Evolutionary conservation across 2,329 filamentous ascomycete species (phyloP).

Genomic region (Beauveria rudraprayagi): DNA sequence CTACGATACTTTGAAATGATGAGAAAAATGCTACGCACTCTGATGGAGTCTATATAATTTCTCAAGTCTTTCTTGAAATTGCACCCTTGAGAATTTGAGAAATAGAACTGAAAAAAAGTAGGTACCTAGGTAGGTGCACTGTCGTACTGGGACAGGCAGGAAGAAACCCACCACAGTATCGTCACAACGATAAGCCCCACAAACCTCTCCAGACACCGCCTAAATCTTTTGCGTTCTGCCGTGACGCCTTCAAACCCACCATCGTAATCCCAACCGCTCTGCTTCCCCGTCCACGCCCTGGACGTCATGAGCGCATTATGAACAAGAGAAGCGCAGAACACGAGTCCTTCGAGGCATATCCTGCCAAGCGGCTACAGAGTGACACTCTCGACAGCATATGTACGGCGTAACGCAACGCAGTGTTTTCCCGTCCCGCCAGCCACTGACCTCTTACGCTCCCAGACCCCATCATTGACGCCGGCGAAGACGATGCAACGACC

Average conservation of each 20-base stretch:
- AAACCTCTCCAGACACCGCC: constrained; percentile 27
- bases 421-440: background rate
- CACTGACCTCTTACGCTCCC: constrained; percentile 11
- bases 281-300: background rate
- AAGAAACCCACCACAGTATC: constrained; percentile 9
- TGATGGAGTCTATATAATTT: no score
- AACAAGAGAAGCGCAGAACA: constrained; percentile 24
- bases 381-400: constrained; percentile 17
- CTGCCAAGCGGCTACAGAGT: constrained; percentile 20
- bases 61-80: no score
- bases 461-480: constrained; percentile 22
- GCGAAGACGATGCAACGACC: constrained; percentile 26
- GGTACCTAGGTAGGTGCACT: no score
- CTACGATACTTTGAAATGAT: no score
- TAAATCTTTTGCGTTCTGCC: constrained; percentile 27
- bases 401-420: constrained; percentile 11
- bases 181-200: constrained; percentile 17
- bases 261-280: constrained; percentile 9
- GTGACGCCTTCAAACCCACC: background rate
- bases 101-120: no score
- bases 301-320: constrained; percentile 19
- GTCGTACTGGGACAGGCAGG: no score
- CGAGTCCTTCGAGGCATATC: constrained; percentile 18
- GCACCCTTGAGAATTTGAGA: no score
- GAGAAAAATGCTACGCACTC: no score